phyloP scores from a whole-genome alignment of 1,284 basidiomycete species.

The Cryptococcus floricola region DNA sequence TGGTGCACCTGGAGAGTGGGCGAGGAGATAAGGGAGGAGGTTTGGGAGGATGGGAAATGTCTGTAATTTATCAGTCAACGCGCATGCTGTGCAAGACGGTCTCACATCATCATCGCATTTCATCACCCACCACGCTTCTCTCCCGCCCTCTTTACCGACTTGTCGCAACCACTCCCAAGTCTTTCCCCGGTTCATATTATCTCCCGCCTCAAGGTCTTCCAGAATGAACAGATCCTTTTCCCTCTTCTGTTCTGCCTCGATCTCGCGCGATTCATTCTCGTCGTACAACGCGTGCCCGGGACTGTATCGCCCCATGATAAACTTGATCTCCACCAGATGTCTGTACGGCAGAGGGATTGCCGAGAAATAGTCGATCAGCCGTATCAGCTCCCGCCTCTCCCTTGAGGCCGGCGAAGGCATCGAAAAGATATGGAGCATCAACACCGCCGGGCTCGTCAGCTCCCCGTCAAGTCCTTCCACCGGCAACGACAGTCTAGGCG shows the following conservation, averaged over 20 bases:
- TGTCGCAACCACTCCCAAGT: conserved; percentile 58
- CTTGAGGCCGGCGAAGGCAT: conserved; percentile 7
- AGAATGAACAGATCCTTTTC: conserved; percentile 21
- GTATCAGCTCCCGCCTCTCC: conserved; percentile 18
- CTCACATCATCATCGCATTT: conserved; percentile 26
- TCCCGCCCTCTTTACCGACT: conserved; percentile 16
- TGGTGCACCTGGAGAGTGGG: conserved; percentile 16
- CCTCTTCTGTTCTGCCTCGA: conserved; percentile 7
- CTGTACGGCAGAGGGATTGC: conserved; percentile 14
- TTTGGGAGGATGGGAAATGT: conserved; percentile 25
- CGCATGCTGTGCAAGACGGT: background rate
- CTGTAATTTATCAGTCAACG: conserved; percentile 6
- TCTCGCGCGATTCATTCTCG: conserved; percentile 11
- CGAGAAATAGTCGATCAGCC: conserved; percentile 2
- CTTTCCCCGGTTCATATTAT: conserved; percentile 92
- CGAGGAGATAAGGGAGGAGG: conserved; percentile 16
- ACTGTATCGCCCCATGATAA: conserved; percentile 12
- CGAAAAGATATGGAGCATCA: conserved; percentile 35
- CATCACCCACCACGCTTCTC: conserved; percentile 19
- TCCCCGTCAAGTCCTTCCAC: background rate
- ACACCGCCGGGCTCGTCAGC: conserved; percentile 12
- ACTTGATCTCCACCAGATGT: conserved; percentile 27
- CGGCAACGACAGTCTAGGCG: conserved; percentile 5
- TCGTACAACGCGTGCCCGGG: background rate
- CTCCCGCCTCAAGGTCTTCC: conserved; percentile 38